Percentiles rank a stretch among this genome's conserved stretches.
Evolutionary conservation across 1,284 basidiomycete species (phyloP).

Genomic region (Trichosporon sp.): DNA sequence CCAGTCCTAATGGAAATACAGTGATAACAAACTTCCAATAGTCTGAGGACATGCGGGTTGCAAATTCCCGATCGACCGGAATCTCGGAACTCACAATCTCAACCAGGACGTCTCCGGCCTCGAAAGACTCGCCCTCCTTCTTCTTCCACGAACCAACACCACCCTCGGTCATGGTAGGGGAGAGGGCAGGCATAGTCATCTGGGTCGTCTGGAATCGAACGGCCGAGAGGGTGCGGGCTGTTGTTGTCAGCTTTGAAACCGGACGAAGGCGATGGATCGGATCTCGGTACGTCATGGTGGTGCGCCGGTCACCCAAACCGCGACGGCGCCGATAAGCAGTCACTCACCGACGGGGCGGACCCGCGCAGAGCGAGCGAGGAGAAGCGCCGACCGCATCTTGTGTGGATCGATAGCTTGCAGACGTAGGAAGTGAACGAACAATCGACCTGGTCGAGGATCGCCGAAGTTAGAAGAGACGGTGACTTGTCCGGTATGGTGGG

Average conservation of each 20-base stretch:
- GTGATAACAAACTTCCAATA: neutral
- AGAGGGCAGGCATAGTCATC: slow-evolving; percentile 92
- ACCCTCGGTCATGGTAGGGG: slow-evolving; percentile 97
- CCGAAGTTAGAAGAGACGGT: neutral
- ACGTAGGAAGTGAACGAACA: slow-evolving; percentile 8
- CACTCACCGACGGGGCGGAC: slow-evolving; percentile 19
- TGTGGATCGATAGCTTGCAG: slow-evolving; percentile 12
- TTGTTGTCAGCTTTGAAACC: neutral
- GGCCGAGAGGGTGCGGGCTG: slow-evolving; percentile 20
- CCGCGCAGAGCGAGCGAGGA: slow-evolving; percentile 14
- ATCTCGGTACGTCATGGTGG: slow-evolving; percentile 19
- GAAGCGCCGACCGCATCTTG: slow-evolving; percentile 19
- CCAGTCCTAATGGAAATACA: neutral
- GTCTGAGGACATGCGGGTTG: neutral
- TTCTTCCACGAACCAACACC: slow-evolving; percentile 92
- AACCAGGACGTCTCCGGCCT: slow-evolving; percentile 83
- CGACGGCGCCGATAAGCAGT: neutral
- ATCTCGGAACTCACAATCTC: slow-evolving; percentile 73
- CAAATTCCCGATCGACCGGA: slow-evolving; percentile 12
- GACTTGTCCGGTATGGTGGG: slow-evolving; percentile 17
- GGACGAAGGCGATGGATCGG: neutral
- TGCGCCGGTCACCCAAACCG: neutral
- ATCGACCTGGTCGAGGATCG: neutral
- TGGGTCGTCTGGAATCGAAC: slow-evolving; percentile 66
- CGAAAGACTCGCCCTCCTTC: slow-evolving; percentile 80